Conservation (phyloP, 1,284 basidiomycete species). For the Ceratobasidium sp. region DNA sequence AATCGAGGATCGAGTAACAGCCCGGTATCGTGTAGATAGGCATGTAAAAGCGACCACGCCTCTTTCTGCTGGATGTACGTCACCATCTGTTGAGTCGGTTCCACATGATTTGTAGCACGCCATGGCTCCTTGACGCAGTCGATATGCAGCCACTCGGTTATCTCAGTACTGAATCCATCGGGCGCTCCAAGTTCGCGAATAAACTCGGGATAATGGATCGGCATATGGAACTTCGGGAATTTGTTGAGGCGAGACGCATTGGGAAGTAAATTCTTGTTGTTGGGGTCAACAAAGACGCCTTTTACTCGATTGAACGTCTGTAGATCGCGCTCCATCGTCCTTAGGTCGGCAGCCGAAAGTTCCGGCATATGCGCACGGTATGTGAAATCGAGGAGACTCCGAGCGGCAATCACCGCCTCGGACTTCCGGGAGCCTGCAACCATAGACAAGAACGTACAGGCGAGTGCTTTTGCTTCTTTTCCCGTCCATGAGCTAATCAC, state of each 20-base stretch:
- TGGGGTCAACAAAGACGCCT: neutral
- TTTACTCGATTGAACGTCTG: neutral
- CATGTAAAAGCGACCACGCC: neutral
- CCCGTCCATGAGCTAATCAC: constrained; percentile 42
- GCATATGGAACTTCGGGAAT: constrained; percentile 47
- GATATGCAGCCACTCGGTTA: constrained; percentile 7
- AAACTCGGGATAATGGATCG: neutral
- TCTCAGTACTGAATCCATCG: neutral
- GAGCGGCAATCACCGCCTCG: constrained; percentile 46
- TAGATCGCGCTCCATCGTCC: neutral
- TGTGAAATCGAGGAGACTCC: constrained; percentile 49
- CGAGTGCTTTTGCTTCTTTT: constrained; percentile 43
- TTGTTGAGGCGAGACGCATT: constrained; percentile 9
- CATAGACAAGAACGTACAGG: constrained; percentile 11
- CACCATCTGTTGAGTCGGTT: neutral
- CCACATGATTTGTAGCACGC: neutral
- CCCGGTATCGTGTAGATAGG: neutral
- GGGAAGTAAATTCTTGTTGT: too few relatives aligned
- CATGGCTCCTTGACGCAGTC: neutral
- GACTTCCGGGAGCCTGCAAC: neutral
- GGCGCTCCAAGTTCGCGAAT: neutral
- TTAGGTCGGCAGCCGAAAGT: neutral
- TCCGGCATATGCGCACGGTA: constrained; percentile 20
- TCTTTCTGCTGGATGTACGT: neutral
- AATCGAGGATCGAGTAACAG: neutral